A percentile compares a stretch with the other conserved stretches of the same genome.
Conservation (phyloP, 2,329 filamentous ascomycete genomes). For the Penicillium sp. region DNA sequence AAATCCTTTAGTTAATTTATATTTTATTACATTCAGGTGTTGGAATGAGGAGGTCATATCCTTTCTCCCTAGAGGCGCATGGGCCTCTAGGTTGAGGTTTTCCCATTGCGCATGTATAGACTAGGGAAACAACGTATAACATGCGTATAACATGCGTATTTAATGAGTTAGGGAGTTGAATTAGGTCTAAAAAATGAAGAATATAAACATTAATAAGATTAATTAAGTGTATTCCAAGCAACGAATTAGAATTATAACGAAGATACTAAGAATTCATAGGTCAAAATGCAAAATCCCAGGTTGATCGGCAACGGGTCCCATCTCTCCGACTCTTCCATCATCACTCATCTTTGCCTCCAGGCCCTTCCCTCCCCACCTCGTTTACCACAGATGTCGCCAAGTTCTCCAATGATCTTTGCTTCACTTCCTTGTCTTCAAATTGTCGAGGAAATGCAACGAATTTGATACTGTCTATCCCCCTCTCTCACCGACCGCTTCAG, state of each 20-base stretch:
- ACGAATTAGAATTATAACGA: background rate
- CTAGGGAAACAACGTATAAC: background rate
- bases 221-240: background rate
- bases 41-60: conserved; percentile 1
- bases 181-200: background rate
- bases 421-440: conserved; percentile 15
- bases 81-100: background rate
- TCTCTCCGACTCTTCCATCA: conserved; percentile 27
- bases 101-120: background rate
- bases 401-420: conserved; percentile 12
- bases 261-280: background rate
- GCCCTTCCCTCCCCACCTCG: conserved; percentile 3
- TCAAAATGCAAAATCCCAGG: conserved; percentile 1
- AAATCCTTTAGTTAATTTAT: background rate
- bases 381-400: conserved; percentile 15
- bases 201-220: background rate
- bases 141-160: background rate
- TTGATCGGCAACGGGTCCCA: conserved; percentile 20
- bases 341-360: conserved; percentile 12
- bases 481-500: conserved; percentile 23
- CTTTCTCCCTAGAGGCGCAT: conserved; percentile 1
- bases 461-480: conserved; percentile 13
- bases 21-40: conserved; percentile 1
- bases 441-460: conserved; percentile 20
- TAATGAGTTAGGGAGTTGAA: background rate